Conservation (phyloP, 768 basidiomycete species). For the Crassisporium funariophilum region DNA sequence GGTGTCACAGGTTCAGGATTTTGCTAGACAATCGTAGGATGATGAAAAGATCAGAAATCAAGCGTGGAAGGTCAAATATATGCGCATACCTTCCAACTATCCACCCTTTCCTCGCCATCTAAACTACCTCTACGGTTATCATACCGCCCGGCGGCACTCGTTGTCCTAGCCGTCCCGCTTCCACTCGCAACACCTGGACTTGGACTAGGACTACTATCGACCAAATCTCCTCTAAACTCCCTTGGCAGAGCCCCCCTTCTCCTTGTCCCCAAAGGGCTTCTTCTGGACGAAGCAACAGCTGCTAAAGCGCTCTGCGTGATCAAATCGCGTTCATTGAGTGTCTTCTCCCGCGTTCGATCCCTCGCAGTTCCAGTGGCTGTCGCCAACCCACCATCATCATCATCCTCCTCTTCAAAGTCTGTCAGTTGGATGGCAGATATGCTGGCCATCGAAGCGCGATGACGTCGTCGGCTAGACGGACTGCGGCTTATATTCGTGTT, state of each 20-base stretch:
- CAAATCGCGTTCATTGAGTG: constrained; percentile 29
- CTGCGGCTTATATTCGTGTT: constrained; percentile 27
- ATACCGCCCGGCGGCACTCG: constrained; percentile 5
- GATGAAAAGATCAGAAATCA: background rate
- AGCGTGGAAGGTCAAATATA: constrained; percentile 19
- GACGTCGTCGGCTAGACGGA: constrained; percentile 29
- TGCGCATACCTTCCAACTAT: constrained; percentile 23
- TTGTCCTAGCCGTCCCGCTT: constrained; percentile 12
- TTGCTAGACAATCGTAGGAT: constrained; percentile 21
- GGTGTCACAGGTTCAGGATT: constrained; percentile 43
- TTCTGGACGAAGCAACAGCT: constrained; percentile 58
- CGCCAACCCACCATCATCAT: constrained; percentile 18
- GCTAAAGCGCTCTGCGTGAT: constrained; percentile 61
- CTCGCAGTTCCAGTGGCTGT: constrained; percentile 24
- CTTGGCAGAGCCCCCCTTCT: constrained; percentile 44
- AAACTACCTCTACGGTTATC: constrained; percentile 18
- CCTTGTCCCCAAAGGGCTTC: constrained; percentile 43
- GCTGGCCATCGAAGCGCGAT: constrained; percentile 31
- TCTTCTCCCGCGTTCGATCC: constrained; percentile 24
- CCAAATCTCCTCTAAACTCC: constrained; percentile 41
- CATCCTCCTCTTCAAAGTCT: constrained; percentile 30
- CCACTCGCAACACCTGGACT: constrained; percentile 6
- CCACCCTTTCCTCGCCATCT: constrained; percentile 24
- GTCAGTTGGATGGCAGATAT: constrained; percentile 22
- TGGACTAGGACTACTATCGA: constrained; percentile 13